phyloP scores from a whole-genome alignment of 2,329 filamentous ascomycete genomes.

The Arthrobotrys sphaeroides region DNA sequence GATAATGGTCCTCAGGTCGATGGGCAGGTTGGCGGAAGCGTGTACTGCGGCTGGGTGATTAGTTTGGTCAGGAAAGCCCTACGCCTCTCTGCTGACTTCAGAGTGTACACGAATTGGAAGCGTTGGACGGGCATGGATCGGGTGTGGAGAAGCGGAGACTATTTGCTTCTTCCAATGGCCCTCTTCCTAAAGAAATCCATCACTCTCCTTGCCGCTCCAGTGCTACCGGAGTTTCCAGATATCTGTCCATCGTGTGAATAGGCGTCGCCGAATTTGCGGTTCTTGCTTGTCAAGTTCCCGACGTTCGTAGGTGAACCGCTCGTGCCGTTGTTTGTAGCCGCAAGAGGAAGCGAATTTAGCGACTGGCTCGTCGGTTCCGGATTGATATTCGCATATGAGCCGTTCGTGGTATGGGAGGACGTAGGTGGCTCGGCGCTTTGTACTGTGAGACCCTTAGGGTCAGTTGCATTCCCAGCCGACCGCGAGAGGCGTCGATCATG shows the following conservation, averaged over 20 bases:
- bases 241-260: slow-evolving; percentile 77
- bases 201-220: slow-evolving; percentile 85
- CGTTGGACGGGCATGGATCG: slow-evolving; percentile 18
- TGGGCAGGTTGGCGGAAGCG: slow-evolving; percentile 39
- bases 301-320: slow-evolving; percentile 62
- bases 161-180: slow-evolving; percentile 74
- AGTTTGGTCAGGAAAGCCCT: slow-evolving; percentile 29
- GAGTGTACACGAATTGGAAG: slow-evolving; percentile 15
- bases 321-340: slow-evolving; percentile 62
- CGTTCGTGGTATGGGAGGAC: slow-evolving; percentile 44
- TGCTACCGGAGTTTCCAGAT: slow-evolving; percentile 74
- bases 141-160: slow-evolving; percentile 42
- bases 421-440: slow-evolving; percentile 35
- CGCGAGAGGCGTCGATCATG: slow-evolving; percentile 53
- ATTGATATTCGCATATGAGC: slow-evolving; percentile 57
- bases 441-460: slow-evolving; percentile 48
- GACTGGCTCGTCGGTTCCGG: slow-evolving; percentile 59
- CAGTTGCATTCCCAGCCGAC: slow-evolving; percentile 52
- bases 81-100: slow-evolving; percentile 16
- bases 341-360: slow-evolving; percentile 36
- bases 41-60: slow-evolving; percentile 31
- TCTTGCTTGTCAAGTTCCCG: slow-evolving; percentile 77
- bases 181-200: slow-evolving; percentile 98
- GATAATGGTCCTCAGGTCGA: slow-evolving; percentile 24
- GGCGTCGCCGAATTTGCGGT: slow-evolving; percentile 84